Base-by-base conservation (phyloP, 768 basidiomycete species). In the Boletus rubroflammeus region DNA sequence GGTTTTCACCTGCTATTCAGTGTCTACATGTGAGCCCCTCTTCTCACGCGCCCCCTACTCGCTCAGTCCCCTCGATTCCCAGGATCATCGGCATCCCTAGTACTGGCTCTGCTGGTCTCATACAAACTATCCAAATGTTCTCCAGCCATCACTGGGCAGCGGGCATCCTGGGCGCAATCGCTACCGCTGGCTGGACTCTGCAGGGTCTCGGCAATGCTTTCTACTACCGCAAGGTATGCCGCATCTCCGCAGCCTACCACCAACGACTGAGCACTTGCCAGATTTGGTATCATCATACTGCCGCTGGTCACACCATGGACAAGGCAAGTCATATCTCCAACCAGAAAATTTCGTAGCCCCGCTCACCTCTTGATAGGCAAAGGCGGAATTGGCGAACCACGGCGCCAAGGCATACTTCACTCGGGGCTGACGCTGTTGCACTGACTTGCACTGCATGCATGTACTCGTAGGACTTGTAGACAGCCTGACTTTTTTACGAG, bases 11-110 rank as follows among this genome's bases (percentile, higher is more conserved):
- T 98, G 57, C 78, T 91, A 39, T 98, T 93, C 76, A 90, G 89
- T 58, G 69, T 91, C 66, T 98, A 98, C 76, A 92, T 91, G 93
- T 90, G 67, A 76, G 85, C 63, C 11, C 56, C 19, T 34, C 42
- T 35, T 13, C 15, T 2, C 19, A 42, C 28, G 0, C 13, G 2
- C 43, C 52, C 51, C 52, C 39, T 45, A 42, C 61, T 14, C 62
- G 54, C 59, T 67, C 55, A 61, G 57, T 44, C 59, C 60, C 62
- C 64, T 67, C 56, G 55, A 56, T 66, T 43, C 51, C 46, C 47
- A 95, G 90, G 90, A 86, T 94, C 70, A 85, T 98, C 68, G 96
- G 96, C 60, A 88, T 97, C 63, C 93, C 94, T 53, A 91, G 90
- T 57, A 96, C 96, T 42, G 97, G 97, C 34, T 92, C 93, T 43